Evolutionary conservation across 2,329 filamentous ascomycete species (phyloP), one percentile per base, ranked within the genome.

Genomic region (Pyrenophora tritici-repentis): DNA sequence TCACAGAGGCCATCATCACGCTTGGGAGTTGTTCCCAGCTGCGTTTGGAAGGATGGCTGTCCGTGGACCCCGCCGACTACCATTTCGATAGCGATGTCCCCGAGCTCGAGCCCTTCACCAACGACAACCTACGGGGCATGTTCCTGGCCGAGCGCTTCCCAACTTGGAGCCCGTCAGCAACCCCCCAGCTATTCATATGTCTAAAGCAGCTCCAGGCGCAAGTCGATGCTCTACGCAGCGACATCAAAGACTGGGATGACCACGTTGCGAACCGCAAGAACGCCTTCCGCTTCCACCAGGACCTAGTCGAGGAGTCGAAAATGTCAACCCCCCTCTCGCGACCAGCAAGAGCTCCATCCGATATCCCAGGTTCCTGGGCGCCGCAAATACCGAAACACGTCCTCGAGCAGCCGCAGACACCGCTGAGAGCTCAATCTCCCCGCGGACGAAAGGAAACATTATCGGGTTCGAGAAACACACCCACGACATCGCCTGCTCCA

Each of bases 1-100:
- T 97, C 1, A 97, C 93, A 0, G 90, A 95, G 64, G 83, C 89
- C 1, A 79, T 97, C 36, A 83, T 95, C 22, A 88, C 90, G 59
- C 79, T 99, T 34, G 89, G 89, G 9, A 86, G 89, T 1, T 97
- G 94, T 62, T 89, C 91, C 5, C 89, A 90, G 56, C 87, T 96
- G 67, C 85, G 86, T 16, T 81, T 97, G 10, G 91, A 97, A 66
- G 89, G 89, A n/a, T 99, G 94, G 93, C 78, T 97, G 24, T 78
- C 93, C 5, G 86, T 90, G 13, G 85, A 87, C 45, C 88, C 89
- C 3, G 79, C 67, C 6, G 64, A 72, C 26, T 76, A 76, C 49
- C 61, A 70, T 18, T 75, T 75, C 50, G 54, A 63, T 33, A 59
- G 65, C 12, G 48, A 51, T 10, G 60, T 58, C 8, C 47, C 42